Base-by-base conservation (phyloP, 2,329 filamentous ascomycete genomes). In the Zymoseptoria ardabiliae region DNA sequence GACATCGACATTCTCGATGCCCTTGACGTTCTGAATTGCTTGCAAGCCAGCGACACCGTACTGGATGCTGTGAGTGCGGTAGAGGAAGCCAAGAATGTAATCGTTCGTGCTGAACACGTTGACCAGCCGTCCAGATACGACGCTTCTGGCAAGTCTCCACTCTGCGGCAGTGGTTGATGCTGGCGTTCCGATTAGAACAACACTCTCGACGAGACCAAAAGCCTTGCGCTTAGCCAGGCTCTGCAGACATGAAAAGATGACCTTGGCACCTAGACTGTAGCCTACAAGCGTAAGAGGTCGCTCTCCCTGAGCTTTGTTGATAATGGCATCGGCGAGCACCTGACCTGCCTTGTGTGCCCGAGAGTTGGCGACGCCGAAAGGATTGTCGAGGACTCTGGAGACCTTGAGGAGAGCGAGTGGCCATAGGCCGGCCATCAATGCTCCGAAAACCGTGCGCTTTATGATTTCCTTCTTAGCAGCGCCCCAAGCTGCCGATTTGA, bases 51-150 rank as follows among this genome's bases (percentile, higher is more conserved):
- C 91, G 50, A 96, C 84, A 3, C 92, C 92, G 49, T 89, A 82
- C 64, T 94, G 88, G 25, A 96, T 82, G 60, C 87, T 91, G 49
- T 89, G 91, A 2, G 90, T 87, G 51, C 92, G 85, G 72, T 97
- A 96, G 19, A 96, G 78, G 71, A 96, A 93, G 0, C 85, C 91
- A 1, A 97, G 84, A 30, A 97, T 85, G 69, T 90, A 89, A 73
- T 97, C 92, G 61, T 94, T 92, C 56, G 87, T 85, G 1, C 90
- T 93, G 74, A 88, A 96, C 8, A 93, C 90, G 67, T 97, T 97
- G 67, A 96, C 88, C 7, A 96, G 81, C 59, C 88, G 83, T 2
- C 92, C 91, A 1, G 87, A 84, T 0, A 96, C 91, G 0, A 93
- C 90, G 51, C 83, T 85, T 28, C 90, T 84, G 65, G 96, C 84